Base-by-base conservation (phyloP, 208 protist species). In the Leishmania gerbilli region DNA sequence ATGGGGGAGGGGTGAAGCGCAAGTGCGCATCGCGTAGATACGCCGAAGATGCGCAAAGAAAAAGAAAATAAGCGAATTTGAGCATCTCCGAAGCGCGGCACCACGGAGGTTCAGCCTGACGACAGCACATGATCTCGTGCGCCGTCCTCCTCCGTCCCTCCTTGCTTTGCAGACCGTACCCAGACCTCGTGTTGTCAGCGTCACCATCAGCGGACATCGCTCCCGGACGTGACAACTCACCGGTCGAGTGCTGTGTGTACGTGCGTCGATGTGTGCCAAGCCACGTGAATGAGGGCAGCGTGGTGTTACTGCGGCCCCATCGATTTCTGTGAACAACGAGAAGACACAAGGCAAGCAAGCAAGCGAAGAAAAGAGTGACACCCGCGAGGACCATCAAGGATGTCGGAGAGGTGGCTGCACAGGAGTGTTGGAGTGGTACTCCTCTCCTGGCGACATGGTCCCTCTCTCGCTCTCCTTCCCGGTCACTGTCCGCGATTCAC, bases 401-500 rank as follows among this genome's bases (percentile, higher is more conserved):
- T 11, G 31, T 31, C 31, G 31, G 31, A 68, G 62, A 40, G 31
- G 47, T n/a, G 69, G 69, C 3, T 27, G 47, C 40, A 55, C n/a
- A 31, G 7, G 47, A 3, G 42, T 31, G 45, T 53, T 31, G 31
- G 45, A n/a, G 69, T 19, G 27, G 27, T 21, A 4, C 69, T 53
- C 9, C 47, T 55, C 69, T 34, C 45, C 69, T 74, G 69, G 45
- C 24, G 2, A 24, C 40, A 34, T 51, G 37, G 1, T 55, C 21
- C 42, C 45, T 27, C 21, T 53, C 69, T 31, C 69, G 27, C 42
- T 31, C 42, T 31, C 76, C 8, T 24, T 34, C 49, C 1, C 40
- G 47, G 8, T 79, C 51, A 87, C 79, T 77, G 79, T 40, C 82
- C 71, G 27, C 87, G 68, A 47, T 84, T 90, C 42, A 95, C 47